Conservation (phyloP, 257 asterid species). For the Nyctanthes arbortristis region DNA sequence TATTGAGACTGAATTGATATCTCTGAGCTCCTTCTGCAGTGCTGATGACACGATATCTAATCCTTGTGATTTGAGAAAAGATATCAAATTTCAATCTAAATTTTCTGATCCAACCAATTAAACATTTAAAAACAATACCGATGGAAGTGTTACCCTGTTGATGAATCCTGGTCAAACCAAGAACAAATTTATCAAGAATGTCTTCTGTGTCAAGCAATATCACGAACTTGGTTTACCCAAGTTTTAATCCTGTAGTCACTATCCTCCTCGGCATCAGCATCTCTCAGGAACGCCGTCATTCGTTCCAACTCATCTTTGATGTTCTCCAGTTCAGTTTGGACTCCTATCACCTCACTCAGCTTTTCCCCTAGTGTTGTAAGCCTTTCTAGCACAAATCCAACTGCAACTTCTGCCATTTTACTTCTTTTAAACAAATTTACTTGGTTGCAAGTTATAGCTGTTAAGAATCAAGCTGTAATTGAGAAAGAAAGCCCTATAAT, state of each 20-base stretch:
- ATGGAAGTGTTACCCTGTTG: not conserved
- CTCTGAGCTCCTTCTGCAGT: constrained; percentile 13
- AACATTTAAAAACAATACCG: not conserved
- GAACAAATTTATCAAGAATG: constrained; percentile 10
- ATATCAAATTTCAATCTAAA: not conserved
- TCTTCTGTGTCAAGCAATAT: constrained; percentile 25
- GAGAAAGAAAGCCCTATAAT: too few species aligned
- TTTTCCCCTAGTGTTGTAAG: not conserved
- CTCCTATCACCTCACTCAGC: too few species aligned
- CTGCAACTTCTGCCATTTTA: not conserved
- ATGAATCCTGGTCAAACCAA: not conserved
- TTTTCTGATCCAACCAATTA: not conserved
- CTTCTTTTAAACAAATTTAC: not conserved
- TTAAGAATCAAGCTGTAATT: too few species aligned
- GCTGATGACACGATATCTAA: constrained; percentile 10
- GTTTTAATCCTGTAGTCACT: not conserved
- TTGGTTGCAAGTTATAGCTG: not conserved
- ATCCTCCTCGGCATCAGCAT: not conserved
- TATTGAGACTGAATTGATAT: not conserved
- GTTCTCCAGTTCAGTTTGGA: too few species aligned
- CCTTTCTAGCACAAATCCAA: not conserved
- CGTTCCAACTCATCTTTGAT: too few species aligned
- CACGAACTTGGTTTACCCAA: constrained; percentile 29
- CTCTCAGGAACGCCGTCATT: constrained; percentile 24
- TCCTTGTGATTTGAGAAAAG: not conserved